phyloP scores from a whole-genome alignment of 2,329 filamentous ascomycete genomes.

The Cladophialophora immunda region DNA sequence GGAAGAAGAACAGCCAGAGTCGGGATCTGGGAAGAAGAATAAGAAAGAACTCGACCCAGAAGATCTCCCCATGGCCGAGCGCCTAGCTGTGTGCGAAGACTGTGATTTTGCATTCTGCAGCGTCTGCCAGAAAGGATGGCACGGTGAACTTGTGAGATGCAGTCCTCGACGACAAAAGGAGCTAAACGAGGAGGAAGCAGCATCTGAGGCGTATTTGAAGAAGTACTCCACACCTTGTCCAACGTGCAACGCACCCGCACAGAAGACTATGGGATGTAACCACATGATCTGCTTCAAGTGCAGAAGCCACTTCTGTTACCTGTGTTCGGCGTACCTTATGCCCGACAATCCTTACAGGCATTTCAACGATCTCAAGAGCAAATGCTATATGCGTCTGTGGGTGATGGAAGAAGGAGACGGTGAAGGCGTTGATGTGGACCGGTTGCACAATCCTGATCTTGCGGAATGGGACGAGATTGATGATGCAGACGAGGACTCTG shows the following conservation, averaged over 20 bases:
- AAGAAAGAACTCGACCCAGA: slow-evolving; percentile 48
- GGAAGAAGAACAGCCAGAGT: slow-evolving; percentile 57
- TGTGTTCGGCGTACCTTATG: slow-evolving; percentile 87
- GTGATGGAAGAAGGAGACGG: slow-evolving; percentile 84
- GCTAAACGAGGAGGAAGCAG: slow-evolving; percentile 83
- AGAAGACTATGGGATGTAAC: slow-evolving; percentile 95
- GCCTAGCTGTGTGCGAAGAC: slow-evolving; percentile 85
- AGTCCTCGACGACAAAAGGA: slow-evolving; percentile 73
- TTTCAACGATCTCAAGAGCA: slow-evolving; percentile 76
- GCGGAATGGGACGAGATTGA: slow-evolving; percentile 48
- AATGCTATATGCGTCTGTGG: slow-evolving; percentile 88
- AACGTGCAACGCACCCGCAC: slow-evolving; percentile 81
- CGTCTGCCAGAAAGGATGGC: slow-evolving; percentile 82
- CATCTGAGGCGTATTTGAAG: slow-evolving; percentile 83
- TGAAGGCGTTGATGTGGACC: slow-evolving; percentile 46
- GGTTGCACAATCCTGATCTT: slow-evolving; percentile 37
- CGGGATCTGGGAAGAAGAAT: slow-evolving; percentile 31
- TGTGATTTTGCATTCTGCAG: slow-evolving; percentile 89
- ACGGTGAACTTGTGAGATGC: slow-evolving; percentile 80
- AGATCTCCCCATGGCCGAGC: slow-evolving; percentile 64
- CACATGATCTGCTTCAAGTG: slow-evolving; percentile 96
- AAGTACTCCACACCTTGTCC: slow-evolving; percentile 87
- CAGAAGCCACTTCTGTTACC: slow-evolving; percentile 91
- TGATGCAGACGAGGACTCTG: slow-evolving; percentile 36
- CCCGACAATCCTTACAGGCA: slow-evolving; percentile 85